Percentiles rank a stretch among this genome's conserved stretches.
Evolutionary conservation across 208 protist genomes (phyloP).

Genomic region (Trypanosoma theileri): DNA sequence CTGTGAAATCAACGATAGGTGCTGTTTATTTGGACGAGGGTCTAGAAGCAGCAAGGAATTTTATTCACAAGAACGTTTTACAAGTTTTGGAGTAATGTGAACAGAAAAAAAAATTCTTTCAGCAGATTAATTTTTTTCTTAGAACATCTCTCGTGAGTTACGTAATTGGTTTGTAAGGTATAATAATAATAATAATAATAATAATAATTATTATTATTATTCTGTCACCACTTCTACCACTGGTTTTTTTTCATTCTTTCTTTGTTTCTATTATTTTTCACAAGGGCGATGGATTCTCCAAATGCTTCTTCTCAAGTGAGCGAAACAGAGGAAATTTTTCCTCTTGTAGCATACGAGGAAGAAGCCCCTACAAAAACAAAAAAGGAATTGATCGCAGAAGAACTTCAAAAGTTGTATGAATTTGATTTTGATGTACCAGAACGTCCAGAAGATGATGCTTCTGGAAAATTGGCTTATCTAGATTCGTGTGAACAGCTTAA

Average conservation of each 20-base stretch:
- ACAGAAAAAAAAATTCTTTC: background rate
- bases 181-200: no score
- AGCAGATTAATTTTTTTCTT: no score
- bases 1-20: slow-evolving; percentile 71
- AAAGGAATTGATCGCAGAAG: slow-evolving; percentile 66
- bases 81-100: slow-evolving; percentile 34
- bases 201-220: no score
- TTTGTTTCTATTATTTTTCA: slow-evolving; percentile 13
- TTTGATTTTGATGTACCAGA: slow-evolving; percentile 55
- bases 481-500: slow-evolving; percentile 53
- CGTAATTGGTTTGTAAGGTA: background rate
- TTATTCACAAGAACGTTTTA: slow-evolving; percentile 59
- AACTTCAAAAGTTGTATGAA: slow-evolving; percentile 47
- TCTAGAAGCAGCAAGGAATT: slow-evolving; percentile 43
- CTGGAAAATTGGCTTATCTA: slow-evolving; percentile 63
- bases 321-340: slow-evolving; percentile 29
- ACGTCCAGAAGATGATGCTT: slow-evolving; percentile 64
- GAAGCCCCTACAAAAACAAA: slow-evolving; percentile 55
- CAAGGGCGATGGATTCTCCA: slow-evolving; percentile 7
- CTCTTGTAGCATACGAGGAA: slow-evolving; percentile 67
- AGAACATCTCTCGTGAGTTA: background rate
- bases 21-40: slow-evolving; percentile 74
- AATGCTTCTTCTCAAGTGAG: background rate
- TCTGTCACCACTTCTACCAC: no score
- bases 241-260: slow-evolving; percentile 4